Conservation (phyloP, 495 filamentous ascomycete genomes). For the Penicillium taxi region DNA sequence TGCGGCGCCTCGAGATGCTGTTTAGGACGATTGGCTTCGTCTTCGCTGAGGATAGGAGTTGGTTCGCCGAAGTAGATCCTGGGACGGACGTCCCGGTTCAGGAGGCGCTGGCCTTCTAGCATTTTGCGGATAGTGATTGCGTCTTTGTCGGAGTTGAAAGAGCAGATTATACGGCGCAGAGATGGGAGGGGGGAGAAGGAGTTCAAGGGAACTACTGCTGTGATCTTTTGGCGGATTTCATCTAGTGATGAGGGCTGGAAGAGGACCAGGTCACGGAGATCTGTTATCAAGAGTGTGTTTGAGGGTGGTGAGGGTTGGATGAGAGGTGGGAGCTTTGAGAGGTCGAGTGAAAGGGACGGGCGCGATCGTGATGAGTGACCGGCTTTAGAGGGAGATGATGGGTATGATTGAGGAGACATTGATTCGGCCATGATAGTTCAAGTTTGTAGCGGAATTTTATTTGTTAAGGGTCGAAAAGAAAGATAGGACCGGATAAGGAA, state of each 20-base stretch:
- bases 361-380: slow-evolving; percentile 35
- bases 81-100: slow-evolving; percentile 52
- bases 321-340: slow-evolving; percentile 71
- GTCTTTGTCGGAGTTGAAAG: slow-evolving; percentile 65
- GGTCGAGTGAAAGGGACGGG: slow-evolving; percentile 68
- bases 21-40: slow-evolving; percentile 38
- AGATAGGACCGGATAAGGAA: too few species aligned
- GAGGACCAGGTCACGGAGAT: slow-evolving; percentile 67
- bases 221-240: slow-evolving; percentile 64
- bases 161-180: slow-evolving; percentile 84
- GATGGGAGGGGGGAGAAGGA: slow-evolving; percentile 88
- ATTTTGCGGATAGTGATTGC: slow-evolving; percentile 64
- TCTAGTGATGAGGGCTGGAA: slow-evolving; percentile 73
- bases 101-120: slow-evolving; percentile 57
- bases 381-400: slow-evolving; percentile 30
- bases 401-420: slow-evolving; percentile 19
- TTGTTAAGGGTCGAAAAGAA: too few species aligned
- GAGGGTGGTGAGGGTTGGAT: slow-evolving; percentile 73
- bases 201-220: slow-evolving; percentile 60
- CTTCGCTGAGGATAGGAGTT: slow-evolving; percentile 54
- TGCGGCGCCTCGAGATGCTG: slow-evolving; percentile 75
- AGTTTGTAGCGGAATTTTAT: too few species aligned
- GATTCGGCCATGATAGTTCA: slow-evolving; percentile 25
- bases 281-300: slow-evolving; percentile 89
- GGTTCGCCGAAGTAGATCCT: slow-evolving; percentile 84